Conservation (phyloP, 148 eudicot species). For the Chenopodium quinoa region DNA sequence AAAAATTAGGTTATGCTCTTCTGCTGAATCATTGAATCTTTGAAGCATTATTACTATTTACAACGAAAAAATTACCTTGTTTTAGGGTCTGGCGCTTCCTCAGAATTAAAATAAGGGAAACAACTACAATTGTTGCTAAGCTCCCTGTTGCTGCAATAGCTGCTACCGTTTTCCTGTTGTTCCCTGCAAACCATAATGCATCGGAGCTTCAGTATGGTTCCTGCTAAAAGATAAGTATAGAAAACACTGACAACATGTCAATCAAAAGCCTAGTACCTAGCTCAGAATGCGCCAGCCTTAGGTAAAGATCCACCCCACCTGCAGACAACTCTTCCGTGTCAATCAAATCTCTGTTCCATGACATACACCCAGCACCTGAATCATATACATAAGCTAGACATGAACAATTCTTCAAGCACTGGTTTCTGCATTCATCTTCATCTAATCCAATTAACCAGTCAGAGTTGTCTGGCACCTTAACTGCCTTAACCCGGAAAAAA, state of each 20-base stretch:
- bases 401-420: constrained; percentile 34
- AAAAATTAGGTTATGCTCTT: neutral
- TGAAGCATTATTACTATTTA: neutral
- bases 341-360: constrained; percentile 32
- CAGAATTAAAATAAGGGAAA: constrained; percentile 5
- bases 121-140: neutral
- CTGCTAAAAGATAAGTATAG: neutral
- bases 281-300: constrained; percentile 42
- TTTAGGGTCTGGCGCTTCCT: constrained; percentile 18
- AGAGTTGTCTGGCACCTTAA: constrained; percentile 31
- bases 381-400: constrained; percentile 47
- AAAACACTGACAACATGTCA: neutral
- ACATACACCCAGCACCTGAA: constrained; percentile 33
- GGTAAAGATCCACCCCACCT: constrained; percentile 31
- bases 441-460: constrained; percentile 8
- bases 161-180: neutral
- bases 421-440: constrained; percentile 5
- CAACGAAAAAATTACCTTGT: constrained; percentile 4
- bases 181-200: constrained; percentile 21
- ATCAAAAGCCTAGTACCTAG: constrained; percentile 25
- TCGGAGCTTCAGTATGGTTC: neutral
- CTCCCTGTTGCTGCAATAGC: constrained; percentile 13
- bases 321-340: constrained; percentile 33
- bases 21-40: neutral
- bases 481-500: constrained; percentile 18